These are phyloP conservation scores for Aspergillus taichungensis DNA, from an alignment of 495 filamentous ascomycete genomes.

Conservation along the genomic window DNA sequence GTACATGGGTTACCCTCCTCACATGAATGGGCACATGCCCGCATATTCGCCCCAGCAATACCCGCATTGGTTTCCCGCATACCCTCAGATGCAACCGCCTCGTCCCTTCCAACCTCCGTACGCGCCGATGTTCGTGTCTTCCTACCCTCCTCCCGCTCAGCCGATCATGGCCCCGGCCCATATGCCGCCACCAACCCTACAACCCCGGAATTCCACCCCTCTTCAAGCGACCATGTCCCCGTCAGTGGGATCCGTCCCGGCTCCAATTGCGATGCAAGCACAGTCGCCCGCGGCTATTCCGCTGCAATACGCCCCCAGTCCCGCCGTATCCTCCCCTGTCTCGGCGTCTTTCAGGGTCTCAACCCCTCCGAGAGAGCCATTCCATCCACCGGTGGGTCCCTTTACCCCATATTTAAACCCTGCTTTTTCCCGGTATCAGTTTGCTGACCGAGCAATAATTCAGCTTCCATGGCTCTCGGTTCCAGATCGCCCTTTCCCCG, in stretches of 20 bases:
- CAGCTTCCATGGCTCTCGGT: slow-evolving; percentile 80
- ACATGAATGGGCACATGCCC: slow-evolving; percentile 37
- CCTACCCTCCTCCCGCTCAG: slow-evolving; percentile 39
- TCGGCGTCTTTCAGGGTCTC: slow-evolving; percentile 18
- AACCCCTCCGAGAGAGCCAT: slow-evolving; percentile 32
- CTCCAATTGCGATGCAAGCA: slow-evolving; percentile 25
- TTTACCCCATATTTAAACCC: background rate
- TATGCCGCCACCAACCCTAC: slow-evolving; percentile 28
- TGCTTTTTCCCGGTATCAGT: background rate
- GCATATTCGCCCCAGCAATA: slow-evolving; percentile 37
- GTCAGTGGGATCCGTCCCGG: slow-evolving; percentile 16
- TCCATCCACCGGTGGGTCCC: slow-evolving; percentile 55
- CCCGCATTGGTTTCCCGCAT: slow-evolving; percentile 38
- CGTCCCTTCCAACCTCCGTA: slow-evolving; percentile 34
- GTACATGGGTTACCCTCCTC: slow-evolving; percentile 39
- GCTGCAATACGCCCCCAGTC: slow-evolving; percentile 19
- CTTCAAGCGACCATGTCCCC: slow-evolving; percentile 37
- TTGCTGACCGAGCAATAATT: slow-evolving; percentile 4
- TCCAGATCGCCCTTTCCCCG: slow-evolving; percentile 58
- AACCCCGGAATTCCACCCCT: slow-evolving; percentile 34
- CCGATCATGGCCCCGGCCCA: slow-evolving; percentile 34
- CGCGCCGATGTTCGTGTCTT: slow-evolving; percentile 41
- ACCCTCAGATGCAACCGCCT: slow-evolving; percentile 38
- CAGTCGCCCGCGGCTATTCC: slow-evolving; percentile 23
- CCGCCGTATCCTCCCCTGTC: slow-evolving; percentile 21